Evolutionary conservation across 768 basidiomycete genomes (phyloP), one percentile per base, ranked within the genome.

Genomic region (Agrocybe praecox): DNA sequence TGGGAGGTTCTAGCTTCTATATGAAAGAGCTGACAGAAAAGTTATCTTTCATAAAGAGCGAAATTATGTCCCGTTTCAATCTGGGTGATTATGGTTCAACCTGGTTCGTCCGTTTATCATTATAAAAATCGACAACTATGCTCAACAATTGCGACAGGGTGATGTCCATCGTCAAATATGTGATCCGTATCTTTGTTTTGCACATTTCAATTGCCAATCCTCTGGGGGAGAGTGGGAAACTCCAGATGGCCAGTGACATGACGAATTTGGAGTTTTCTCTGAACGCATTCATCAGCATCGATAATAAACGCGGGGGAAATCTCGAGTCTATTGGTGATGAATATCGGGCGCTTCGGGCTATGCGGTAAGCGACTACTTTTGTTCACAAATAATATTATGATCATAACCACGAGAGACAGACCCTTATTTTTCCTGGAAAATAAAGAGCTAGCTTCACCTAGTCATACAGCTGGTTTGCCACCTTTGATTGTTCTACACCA

Each of bases 221-320:
- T 0, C 79, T 98, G 5, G 90, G 94, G 6, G 97, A 99, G 75
- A 83, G 84, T 56, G 95, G 96, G 14, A 98, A 97, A 69, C 82
- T 99, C 22, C 95, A 96, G 73, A 79, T 98, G 60, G 93, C 94
- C 55, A 91, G 87, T 46, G 96, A 99, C 70, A 96, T 98, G 94
- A 91, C 96, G 0, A 92, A 94, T 69, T 80, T 98, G 58, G 97
- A 99, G 74, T 97, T 98, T 69, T 87, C 92, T 0, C 70, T 99
- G 53, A 90, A 87, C 64, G 84, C 90, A 3, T 92, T 98, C 69
- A 77, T 88, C 53, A 78, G 79, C 49, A 68, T 76, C 2, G 81
- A 83, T 59, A 78, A 76, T 55, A 84, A 86, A 64, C 83, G 87
- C 6, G 83, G 85, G 1, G 81, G 83, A 11, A 84, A 83, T 62